Evolutionary conservation across 2,329 filamentous ascomycete genomes (phyloP), one percentile per base, ranked within the genome.

Genomic region (Botrytis deweyae): DNA sequence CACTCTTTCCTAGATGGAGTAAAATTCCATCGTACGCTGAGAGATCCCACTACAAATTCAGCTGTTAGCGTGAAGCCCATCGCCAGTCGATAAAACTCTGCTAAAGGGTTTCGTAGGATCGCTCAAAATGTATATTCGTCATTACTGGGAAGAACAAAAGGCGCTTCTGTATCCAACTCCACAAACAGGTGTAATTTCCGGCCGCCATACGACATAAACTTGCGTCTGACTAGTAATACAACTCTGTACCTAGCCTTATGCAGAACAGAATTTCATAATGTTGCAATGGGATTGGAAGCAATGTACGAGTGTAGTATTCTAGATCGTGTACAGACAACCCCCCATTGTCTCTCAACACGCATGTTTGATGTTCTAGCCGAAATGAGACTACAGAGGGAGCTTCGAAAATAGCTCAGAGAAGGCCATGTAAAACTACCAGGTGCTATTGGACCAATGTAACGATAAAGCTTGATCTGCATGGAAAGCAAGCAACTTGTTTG

Each of bases 1-100:
- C 91, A 29, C 85, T 84, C 64, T 84, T 81, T 10, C 80, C 79
- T 22, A 92, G 80, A 58, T 84, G 80, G 7, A 94, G 77, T 76
- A 86, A 81, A 38, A 94, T 82, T 4, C 92, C 92, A 64, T 89
- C 86, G 77, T 90, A 92, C 18, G 78, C 79, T 1, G 87, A 87
- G 12, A 96, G 82, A 78, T 96, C 87, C 87, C 91, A 92, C 38
- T 83, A 83, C 22, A 86, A 25, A 22, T 44, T 68, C 22, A 38
- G 29, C 9, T 46, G 14, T 55, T 46, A 58, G 62, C n/a, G 46
- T 42, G 52, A n/a, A 59, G 46, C 40, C 10, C 3, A 42, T 33
- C n/a, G n/a, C 38, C 36, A 69, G 8, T 58, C 10, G 38, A 58
- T 16, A 68, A 10, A 42, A 33, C 25, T 25, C 6, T n/a, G 49